These are phyloP conservation scores for Diutina ranongensis DNA, from an alignment of 1,139 yeast genomes.

Conservation along the genomic window DNA sequence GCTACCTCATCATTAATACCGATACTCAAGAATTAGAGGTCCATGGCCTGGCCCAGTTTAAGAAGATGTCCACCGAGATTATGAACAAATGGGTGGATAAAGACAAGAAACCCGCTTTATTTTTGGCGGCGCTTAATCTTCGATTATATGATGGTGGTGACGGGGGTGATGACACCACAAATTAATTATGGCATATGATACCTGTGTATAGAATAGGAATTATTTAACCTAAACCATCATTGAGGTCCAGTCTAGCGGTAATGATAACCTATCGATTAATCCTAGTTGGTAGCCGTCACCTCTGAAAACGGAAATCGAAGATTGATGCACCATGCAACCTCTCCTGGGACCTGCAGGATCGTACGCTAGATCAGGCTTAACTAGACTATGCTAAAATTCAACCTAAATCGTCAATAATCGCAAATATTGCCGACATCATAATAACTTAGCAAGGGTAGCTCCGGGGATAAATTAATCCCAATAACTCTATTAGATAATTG, in stretches of 20 bases:
- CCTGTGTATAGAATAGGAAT: too few relatives aligned
- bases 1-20: constrained; percentile 27
- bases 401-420: background rate
- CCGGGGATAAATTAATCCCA: too few relatives aligned
- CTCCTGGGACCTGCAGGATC: background rate
- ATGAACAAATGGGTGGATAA: constrained; percentile 60
- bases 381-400: background rate
- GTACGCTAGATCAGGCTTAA: background rate
- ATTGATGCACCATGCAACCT: background rate
- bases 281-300: background rate
- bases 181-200: too few relatives aligned
- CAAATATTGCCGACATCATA: background rate
- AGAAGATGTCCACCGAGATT: constrained; percentile 42
- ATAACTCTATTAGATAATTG: too few relatives aligned
- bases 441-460: too few relatives aligned
- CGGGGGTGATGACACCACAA: too few relatives aligned
- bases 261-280: background rate
- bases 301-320: background rate
- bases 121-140: constrained; percentile 64
- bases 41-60: constrained; percentile 32
- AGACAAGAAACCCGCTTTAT: constrained; percentile 65
- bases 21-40: constrained; percentile 28
- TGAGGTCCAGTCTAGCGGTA: background rate
- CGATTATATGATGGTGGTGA: constrained; percentile 30
- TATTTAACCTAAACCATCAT: too few relatives aligned